phyloP scores from a whole-genome alignment of 805 yeast species.

The Ogataea angusta region DNA sequence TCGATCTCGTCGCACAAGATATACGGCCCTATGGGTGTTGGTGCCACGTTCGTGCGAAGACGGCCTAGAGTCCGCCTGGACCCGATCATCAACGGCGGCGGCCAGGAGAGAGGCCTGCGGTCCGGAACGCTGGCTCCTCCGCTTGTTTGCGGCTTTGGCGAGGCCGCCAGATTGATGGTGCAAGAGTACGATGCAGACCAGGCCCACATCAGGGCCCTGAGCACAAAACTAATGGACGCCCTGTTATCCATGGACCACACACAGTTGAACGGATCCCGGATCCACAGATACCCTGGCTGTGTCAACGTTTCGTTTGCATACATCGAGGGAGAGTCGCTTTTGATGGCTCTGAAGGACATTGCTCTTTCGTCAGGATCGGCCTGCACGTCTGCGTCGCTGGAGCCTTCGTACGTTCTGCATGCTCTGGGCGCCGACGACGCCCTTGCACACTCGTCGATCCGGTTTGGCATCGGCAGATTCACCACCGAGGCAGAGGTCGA shows the following conservation, averaged over 20 bases:
- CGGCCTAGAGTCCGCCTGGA: constrained; percentile 97
- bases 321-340: constrained; percentile 94
- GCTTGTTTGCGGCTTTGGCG: constrained; percentile 92
- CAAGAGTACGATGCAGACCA: constrained; percentile 73
- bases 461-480: constrained; percentile 96
- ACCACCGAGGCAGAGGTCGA: constrained; percentile 96
- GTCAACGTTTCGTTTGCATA: constrained; percentile 96
- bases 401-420: constrained; percentile 94
- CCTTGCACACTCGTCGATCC: constrained; percentile 94
- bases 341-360: constrained; percentile 97
- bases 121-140: constrained; percentile 99
- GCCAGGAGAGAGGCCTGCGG: constrained; percentile 97
- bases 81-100: constrained; percentile 95
- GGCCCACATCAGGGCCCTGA: constrained; percentile 64
- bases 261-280: constrained; percentile 79
- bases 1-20: constrained; percentile 95
- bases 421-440: constrained; percentile 99
- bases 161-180: constrained; percentile 83
- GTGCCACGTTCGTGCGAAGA: constrained; percentile 93
- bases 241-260: constrained; percentile 84
- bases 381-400: constrained; percentile 96
- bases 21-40: constrained; percentile 97
- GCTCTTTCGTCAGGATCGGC: constrained; percentile 97
- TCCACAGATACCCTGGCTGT: constrained; percentile 83
- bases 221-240: constrained; percentile 69